A percentile compares a stretch with the other conserved stretches of the same genome.
phyloP scores from a whole-genome alignment of 768 basidiomycete genomes.

The Hericium erinaceus region DNA sequence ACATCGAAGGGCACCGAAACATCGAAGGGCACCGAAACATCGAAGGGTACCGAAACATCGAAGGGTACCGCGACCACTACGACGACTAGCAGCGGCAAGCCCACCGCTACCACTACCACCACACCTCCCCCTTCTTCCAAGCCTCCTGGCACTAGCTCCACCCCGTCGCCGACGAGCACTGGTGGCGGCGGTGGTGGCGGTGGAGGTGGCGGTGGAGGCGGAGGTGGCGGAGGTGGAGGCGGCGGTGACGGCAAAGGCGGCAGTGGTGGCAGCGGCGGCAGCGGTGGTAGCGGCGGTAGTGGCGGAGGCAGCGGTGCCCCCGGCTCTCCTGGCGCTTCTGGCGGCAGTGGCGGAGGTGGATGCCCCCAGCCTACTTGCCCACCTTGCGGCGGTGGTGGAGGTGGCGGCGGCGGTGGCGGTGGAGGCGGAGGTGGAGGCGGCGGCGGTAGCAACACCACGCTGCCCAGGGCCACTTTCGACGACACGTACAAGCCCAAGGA shows the following conservation, averaged over 20 bases:
- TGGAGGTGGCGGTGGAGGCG: background rate
- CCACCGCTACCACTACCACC: background rate
- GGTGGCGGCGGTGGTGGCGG: background rate
- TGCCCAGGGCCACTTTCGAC: constrained; percentile 30
- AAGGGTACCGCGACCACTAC: constrained; percentile 1
- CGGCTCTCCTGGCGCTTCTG: background rate
- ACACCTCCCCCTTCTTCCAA: background rate
- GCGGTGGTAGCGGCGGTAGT: background rate
- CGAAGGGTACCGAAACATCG: background rate
- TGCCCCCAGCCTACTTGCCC: background rate
- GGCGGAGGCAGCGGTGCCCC: background rate
- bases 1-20: background rate
- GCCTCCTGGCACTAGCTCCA: background rate
- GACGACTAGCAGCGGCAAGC: constrained; percentile 16
- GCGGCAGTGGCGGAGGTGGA: background rate
- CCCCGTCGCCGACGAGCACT: background rate
- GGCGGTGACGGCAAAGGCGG: too few species aligned
- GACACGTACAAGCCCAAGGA: constrained; percentile 33
- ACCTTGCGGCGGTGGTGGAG: background rate
- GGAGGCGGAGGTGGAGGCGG: background rate
- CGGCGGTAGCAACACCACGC: background rate
- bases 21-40: background rate
- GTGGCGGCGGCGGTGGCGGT: background rate
- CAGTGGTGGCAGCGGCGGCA: background rate
- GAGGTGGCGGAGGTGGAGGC: background rate